Evolutionary conservation across 768 basidiomycete species (phyloP).

Genomic region (Arthromyces matolae): DNA sequence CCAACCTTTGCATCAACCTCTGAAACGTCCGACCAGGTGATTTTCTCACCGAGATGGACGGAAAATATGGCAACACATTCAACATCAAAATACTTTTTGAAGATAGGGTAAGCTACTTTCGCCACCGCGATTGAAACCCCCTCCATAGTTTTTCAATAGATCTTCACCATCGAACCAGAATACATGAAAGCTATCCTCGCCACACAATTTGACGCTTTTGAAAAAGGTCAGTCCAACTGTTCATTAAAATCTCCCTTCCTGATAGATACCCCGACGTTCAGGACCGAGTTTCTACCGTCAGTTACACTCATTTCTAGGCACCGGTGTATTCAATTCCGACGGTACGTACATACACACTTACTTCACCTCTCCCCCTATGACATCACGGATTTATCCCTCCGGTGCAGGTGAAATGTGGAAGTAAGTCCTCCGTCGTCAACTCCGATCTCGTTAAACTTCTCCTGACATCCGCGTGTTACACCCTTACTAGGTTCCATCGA

Average conservation of each 20-base stretch:
- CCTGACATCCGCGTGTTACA: too few relatives aligned
- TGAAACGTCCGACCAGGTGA: conserved; percentile 22
- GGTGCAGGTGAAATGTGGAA: conserved; percentile 65
- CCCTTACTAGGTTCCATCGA: conserved; percentile 64
- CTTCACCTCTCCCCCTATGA: conserved; percentile 4
- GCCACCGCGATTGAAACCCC: too few relatives aligned
- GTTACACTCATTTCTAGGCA: conserved; percentile 41
- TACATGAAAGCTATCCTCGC: conserved; percentile 46
- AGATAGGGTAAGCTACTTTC: conserved; percentile 23
- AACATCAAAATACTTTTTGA: conserved; percentile 27
- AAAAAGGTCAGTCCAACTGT: conserved; percentile 31
- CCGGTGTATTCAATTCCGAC: conserved; percentile 59
- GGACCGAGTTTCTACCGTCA: conserved; percentile 24
- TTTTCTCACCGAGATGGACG: conserved; percentile 20
- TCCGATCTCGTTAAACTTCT: too few relatives aligned
- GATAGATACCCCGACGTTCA: neutral
- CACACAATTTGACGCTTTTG: conserved; percentile 44
- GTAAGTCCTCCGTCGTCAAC: too few relatives aligned
- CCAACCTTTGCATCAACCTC: neutral
- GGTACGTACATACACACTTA: too few relatives aligned
- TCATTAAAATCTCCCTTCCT: conserved; percentile 1
- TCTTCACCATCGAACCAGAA: conserved; percentile 43
- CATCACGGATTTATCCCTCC: neutral
- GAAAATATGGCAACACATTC: conserved; percentile 22
- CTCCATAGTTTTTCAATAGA: conserved; percentile 18